Base-by-base conservation (phyloP, 371 early-diverging fungal genomes). In the Apophysomyces sp. region DNA sequence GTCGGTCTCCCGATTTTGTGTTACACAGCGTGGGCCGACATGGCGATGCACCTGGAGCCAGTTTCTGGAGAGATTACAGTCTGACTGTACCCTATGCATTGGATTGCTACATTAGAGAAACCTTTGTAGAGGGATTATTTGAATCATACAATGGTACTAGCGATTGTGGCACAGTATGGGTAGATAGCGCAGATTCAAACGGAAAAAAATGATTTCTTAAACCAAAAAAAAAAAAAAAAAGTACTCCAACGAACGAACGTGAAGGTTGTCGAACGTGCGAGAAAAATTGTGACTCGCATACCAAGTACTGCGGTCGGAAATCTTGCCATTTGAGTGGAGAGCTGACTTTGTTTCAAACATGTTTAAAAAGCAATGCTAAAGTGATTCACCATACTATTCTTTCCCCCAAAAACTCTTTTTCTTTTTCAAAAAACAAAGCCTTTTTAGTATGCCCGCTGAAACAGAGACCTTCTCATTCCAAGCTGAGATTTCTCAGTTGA, bases 401-500 rank as follows among this genome's bases (percentile, higher is more conserved):
- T 37, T 65, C 59, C 28, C 41, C 3, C 34, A 34, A 55, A 31
- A 37, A 27, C 39, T 57, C 27, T 57, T 60, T 60, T 53, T 58
- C 21, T 16, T 39, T 52, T 34, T 34, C 34, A 34, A 13, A 34
- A 34, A 34, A 13, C 7, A 52, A 34, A 52, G 7, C 29, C 21
- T 57, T 9, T 24, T 57, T 12, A 62, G 24, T 44, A 73, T 73
- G 71, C 55, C 67, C 51, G 68, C 65, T 39, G 80, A 77, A 62
- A 66, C 78, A 15, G 90, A 92, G 68, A 88, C 89, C 40, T 92
- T 91, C 69, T 87, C 89, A 58, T 95, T 96, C 86, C 96, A 98
- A 85, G 93, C 93, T 88, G 94, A 93, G 82, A 89, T 93, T 70
- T 87, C 89, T 84, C 93, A 94, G 89, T 80, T 97, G 77, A 94